Conservation (phyloP, 2,329 filamentous ascomycete species). For the Graphiopsis chlorocephala region DNA sequence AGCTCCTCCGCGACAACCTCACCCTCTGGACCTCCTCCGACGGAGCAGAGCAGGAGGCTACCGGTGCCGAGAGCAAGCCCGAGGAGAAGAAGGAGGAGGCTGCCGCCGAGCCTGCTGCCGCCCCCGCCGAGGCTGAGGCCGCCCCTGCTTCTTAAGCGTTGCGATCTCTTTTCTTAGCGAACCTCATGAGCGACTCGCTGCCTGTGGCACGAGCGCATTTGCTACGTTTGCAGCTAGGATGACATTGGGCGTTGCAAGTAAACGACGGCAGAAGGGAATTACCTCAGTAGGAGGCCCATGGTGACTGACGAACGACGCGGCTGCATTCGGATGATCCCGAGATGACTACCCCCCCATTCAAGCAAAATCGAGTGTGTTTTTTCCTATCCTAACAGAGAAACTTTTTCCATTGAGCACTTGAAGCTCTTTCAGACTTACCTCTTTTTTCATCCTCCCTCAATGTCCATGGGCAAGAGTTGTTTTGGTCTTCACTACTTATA, state of each 20-base stretch:
- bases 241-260: slow-evolving; percentile 13
- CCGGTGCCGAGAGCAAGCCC: slow-evolving; percentile 51
- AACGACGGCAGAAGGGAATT: slow-evolving; percentile 10
- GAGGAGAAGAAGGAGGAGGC: slow-evolving; percentile 53
- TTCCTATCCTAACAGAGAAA: slow-evolving; percentile 3
- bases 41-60: slow-evolving; percentile 71
- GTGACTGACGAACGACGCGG: slow-evolving; percentile 6
- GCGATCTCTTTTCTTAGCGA: slow-evolving; percentile 7
- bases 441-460: background rate
- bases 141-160: slow-evolving; percentile 21
- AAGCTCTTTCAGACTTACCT: background rate
- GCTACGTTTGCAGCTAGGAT: slow-evolving; percentile 12
- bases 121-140: slow-evolving; percentile 9
- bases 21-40: slow-evolving; percentile 98
- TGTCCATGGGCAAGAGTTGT: background rate
- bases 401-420: background rate
- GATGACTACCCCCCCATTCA: slow-evolving; percentile 14
- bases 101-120: slow-evolving; percentile 39
- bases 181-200: slow-evolving; percentile 8
- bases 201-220: slow-evolving; percentile 12
- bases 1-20: slow-evolving; percentile 95
- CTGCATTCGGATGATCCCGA: slow-evolving; percentile 17
- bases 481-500: background rate
- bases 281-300: slow-evolving; percentile 14
- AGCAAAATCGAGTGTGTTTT: slow-evolving; percentile 17